These are phyloP conservation scores for Chalciporus chontae DNA, from an alignment of 768 basidiomycete species.

Conservation along the genomic window DNA sequence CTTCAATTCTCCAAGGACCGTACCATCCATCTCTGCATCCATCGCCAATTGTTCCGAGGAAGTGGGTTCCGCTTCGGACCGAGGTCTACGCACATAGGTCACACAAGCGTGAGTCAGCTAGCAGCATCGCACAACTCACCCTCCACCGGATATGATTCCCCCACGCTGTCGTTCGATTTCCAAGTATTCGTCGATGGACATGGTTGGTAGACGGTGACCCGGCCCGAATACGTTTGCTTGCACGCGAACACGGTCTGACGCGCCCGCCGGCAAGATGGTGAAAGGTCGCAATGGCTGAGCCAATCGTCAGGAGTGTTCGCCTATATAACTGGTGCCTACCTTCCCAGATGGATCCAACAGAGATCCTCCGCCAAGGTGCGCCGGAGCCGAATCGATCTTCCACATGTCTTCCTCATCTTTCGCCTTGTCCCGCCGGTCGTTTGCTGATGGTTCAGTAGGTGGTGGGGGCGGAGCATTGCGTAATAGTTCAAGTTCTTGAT, in stretches of 20 bases:
- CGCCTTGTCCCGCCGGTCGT: slow-evolving; percentile 38
- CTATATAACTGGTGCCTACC: slow-evolving; percentile 38
- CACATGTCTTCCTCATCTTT: slow-evolving; percentile 57
- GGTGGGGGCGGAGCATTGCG: slow-evolving; percentile 45
- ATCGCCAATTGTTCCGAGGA: slow-evolving; percentile 73
- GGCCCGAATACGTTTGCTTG: slow-evolving; percentile 82
- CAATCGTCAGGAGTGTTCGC: slow-evolving; percentile 5
- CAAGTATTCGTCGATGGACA: slow-evolving; percentile 95
- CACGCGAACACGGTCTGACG: slow-evolving; percentile 64
- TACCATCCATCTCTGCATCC: slow-evolving; percentile 85
- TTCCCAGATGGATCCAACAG: slow-evolving; percentile 75
- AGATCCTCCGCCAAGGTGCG: slow-evolving; percentile 49
- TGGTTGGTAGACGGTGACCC: slow-evolving; percentile 82
- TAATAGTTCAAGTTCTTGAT: slow-evolving; percentile 72
- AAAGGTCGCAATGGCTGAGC: slow-evolving; percentile 84
- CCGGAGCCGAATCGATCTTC: slow-evolving; percentile 63
- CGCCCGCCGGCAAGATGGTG: slow-evolving; percentile 79
- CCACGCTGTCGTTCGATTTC: slow-evolving; percentile 80
- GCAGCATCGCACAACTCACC: slow-evolving; percentile 46
- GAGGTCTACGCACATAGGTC: slow-evolving; percentile 44
- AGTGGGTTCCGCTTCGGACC: slow-evolving; percentile 63
- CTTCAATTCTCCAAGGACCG: slow-evolving; percentile 59
- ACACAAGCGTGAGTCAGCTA: slow-evolving; percentile 1
- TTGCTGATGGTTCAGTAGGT: slow-evolving; percentile 23
- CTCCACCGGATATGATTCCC: slow-evolving; percentile 84